Conservation (phyloP, 2,329 filamentous ascomycete genomes). For the Scolecobasidium constrictum region DNA sequence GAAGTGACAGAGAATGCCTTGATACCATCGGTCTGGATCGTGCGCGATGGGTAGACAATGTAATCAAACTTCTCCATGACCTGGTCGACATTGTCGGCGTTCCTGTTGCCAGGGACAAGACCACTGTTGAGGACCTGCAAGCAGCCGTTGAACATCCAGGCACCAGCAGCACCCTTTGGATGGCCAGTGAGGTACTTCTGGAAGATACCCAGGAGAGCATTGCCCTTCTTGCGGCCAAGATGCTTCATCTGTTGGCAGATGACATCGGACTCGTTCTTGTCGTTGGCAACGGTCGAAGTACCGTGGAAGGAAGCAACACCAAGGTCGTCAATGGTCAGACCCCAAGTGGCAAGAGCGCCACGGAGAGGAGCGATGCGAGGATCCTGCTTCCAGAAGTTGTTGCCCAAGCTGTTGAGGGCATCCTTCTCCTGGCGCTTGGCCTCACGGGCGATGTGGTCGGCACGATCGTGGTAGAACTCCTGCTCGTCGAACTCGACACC, state of each 20-base stretch:
- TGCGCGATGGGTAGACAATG: constrained; percentile 91
- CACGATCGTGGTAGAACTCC: constrained; percentile 77
- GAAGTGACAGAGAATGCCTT: constrained; percentile 99
- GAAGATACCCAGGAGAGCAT: constrained; percentile 93
- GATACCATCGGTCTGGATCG: constrained; percentile 93
- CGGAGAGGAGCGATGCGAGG: constrained; percentile 87
- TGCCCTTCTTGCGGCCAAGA: constrained; percentile 90
- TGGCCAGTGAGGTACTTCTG: constrained; percentile 99
- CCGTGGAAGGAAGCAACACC: constrained; percentile 97
- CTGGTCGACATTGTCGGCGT: constrained; percentile 93
- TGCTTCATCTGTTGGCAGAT: constrained; percentile 94
- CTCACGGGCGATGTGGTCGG: constrained; percentile 77
- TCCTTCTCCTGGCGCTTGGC: constrained; percentile 87
- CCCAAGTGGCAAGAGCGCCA: constrained; percentile 94
- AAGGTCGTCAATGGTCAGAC: constrained; percentile 91
- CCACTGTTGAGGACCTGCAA: constrained; percentile 91
- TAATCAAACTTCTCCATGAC: constrained; percentile 97
- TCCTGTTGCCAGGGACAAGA: constrained; percentile 91
- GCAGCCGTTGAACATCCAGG: constrained; percentile 99
- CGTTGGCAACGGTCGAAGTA: constrained; percentile 95
- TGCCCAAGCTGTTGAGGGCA: constrained; percentile 82
- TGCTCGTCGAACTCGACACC: constrained; percentile 63
- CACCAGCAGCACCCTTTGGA: constrained; percentile 96
- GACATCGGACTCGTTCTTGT: constrained; percentile 98
- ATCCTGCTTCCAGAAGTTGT: constrained; percentile 98